Evolutionary conservation across 352 stramenopile genomes (phyloP).

Genomic region (Thalassiosira ordinaria): DNA sequence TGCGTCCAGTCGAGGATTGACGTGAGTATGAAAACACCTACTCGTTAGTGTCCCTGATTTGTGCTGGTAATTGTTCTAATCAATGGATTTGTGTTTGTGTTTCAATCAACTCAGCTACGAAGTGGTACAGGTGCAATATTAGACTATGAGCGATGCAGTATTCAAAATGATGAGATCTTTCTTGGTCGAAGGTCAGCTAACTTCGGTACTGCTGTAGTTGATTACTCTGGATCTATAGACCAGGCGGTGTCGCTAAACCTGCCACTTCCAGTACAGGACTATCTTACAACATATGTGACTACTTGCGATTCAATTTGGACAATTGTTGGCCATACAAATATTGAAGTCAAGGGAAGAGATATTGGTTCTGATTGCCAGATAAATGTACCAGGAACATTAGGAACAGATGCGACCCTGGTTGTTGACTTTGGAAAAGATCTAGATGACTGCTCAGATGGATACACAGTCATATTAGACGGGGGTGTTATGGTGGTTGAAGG

Average conservation of each 20-base stretch:
- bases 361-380: constrained; percentile 6
- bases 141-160: no score
- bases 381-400: neutral
- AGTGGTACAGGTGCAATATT: neutral
- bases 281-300: neutral
- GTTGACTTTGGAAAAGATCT: constrained; percentile 11
- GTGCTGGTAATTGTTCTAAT: neutral
- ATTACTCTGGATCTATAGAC: no score
- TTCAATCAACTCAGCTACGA: no score
- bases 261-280: neutral
- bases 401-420: neutral
- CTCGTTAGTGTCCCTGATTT: neutral
- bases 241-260: neutral
- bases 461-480: constrained; percentile 6
- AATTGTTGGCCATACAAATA: constrained; percentile 14
- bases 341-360: constrained; percentile 8
- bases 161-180: neutral
- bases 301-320: constrained; percentile 5
- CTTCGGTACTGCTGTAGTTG: neutral
- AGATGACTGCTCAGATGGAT: constrained; percentile 1
- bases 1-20: neutral
- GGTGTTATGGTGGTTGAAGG: neutral
- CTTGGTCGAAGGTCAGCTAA: neutral
- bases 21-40: neutral
- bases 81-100: neutral